Percentiles rank a stretch among this genome's conserved stretches.
Conservation (phyloP, 768 basidiomycete species). For the Clitopilus hobsonii region DNA sequence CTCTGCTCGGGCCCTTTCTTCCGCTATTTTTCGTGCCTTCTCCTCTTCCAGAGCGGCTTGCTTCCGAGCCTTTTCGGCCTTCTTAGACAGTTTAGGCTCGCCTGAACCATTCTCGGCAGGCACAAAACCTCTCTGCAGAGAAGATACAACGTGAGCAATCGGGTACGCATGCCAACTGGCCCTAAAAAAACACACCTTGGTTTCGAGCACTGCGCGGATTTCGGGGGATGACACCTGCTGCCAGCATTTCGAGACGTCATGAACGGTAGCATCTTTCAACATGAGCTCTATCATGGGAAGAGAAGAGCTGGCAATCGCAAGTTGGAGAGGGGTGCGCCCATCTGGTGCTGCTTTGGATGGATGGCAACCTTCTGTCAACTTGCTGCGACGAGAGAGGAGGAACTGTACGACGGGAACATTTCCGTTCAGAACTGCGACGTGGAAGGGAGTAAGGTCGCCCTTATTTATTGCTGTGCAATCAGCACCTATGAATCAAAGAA, state of each 20-base stretch:
- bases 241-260: conserved; percentile 32
- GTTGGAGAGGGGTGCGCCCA: conserved; percentile 29
- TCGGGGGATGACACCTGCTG: conserved; percentile 13
- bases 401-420: conserved; percentile 27
- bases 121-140: conserved; percentile 28
- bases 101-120: neutral
- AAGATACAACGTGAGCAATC: neutral
- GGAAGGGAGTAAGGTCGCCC: conserved; percentile 28
- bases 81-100: conserved; percentile 12
- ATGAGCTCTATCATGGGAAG: conserved; percentile 26
- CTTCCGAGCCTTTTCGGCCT: conserved; percentile 19
- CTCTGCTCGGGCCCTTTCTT: conserved; percentile 22
- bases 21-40: conserved; percentile 18
- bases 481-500: conserved; percentile 21
- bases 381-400: conserved; percentile 26
- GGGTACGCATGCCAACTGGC: too few species aligned
- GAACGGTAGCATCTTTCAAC: conserved; percentile 32
- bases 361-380: conserved; percentile 25
- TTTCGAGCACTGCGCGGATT: conserved; percentile 23
- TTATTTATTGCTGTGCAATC: conserved; percentile 24
- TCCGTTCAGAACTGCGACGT: conserved; percentile 26
- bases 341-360: conserved; percentile 30
- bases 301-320: conserved; percentile 25
- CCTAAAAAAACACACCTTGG: conserved; percentile 29
- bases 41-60: conserved; percentile 15